These are phyloP conservation scores for Penicillium maclennaniae DNA, from an alignment of 495 filamentous ascomycete genomes.

Conservation along the genomic window DNA sequence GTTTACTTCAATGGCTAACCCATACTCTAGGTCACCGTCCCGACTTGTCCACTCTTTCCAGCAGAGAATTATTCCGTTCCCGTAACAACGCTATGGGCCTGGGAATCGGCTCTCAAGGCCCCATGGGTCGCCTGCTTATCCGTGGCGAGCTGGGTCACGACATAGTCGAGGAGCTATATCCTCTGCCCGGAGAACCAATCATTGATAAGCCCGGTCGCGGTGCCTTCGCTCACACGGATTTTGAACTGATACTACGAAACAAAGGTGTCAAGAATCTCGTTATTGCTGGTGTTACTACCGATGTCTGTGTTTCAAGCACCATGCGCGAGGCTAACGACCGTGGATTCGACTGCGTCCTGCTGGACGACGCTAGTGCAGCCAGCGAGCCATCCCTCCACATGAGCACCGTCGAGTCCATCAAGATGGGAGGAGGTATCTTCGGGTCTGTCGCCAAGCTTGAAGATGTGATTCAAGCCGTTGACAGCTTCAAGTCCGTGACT, in stretches of 20 bases:
- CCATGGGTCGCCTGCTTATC: constrained; percentile 60
- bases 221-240: constrained; percentile 65
- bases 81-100: constrained; percentile 51
- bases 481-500: constrained; percentile 41
- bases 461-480: constrained; percentile 49
- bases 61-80: constrained; percentile 53
- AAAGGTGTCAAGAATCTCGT: constrained; percentile 65
- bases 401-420: constrained; percentile 49
- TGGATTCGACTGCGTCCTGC: constrained; percentile 64
- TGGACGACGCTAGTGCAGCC: constrained; percentile 53
- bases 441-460: constrained; percentile 45
- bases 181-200: constrained; percentile 53
- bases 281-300: constrained; percentile 63
- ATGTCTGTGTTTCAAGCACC: constrained; percentile 67
- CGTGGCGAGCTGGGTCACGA: constrained; percentile 63
- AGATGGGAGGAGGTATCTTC: constrained; percentile 59
- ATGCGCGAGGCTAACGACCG: constrained; percentile 70
- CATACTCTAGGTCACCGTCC: constrained; percentile 53
- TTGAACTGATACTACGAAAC: constrained; percentile 56
- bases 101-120: constrained; percentile 58
- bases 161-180: constrained; percentile 56
- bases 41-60: constrained; percentile 55
- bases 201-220: constrained; percentile 66
- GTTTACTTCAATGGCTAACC: constrained; percentile 12
- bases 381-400: constrained; percentile 45